Evolutionary conservation across 2,329 filamentous ascomycete species (phyloP), one percentile per base, ranked within the genome.

Genomic region (Boeremia lycopersici): DNA sequence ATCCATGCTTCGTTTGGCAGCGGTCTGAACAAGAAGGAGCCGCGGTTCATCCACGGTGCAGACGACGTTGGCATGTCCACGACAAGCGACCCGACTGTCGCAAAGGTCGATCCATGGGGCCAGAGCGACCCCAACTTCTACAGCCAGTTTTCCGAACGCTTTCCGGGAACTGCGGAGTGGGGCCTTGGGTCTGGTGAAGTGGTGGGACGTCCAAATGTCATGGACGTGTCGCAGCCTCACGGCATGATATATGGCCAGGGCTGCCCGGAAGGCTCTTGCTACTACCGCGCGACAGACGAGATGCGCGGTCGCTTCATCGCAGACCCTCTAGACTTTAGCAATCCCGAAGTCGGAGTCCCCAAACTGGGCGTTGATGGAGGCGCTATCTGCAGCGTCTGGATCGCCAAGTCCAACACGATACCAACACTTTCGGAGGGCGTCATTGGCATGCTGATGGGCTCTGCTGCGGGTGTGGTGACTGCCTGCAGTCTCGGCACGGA

Each of bases 171-270:
- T 54, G 79, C 86, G 15, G 87, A 88, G 30, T 96, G 89, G 75
- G 93, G 93, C 3, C 73, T 93, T 44, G 91, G 90, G 4, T 81
- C 90, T 29, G 92, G 91, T 5, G 87, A 91, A 35, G 71, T 87
- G 46, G 86, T 91, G 9, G 91, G 89, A 13, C 79, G 87, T 23
- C 90, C 90, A 1, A 97, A 97, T 67, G 84, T 89, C 31, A 93
- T 97, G 89, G 93, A 96, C 70, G 85, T 96, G 31, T 96, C 92
- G 69, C 90, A 93, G 65, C 84, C 85, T 8, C 93, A 90, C 70
- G 93, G 93, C 8, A 85, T 93, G 77, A 78, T 96, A 7, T 88
- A 90, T 48, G 93, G 92, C 3, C 91, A 96, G 77, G 93, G 91
- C 2, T 91, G 89, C 51, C 92, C 92, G 0, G 90, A 90, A 43